These are phyloP conservation scores for Metschnikowia santaceciliae DNA, from an alignment of 805 yeast genomes.

Conservation along the genomic window DNA sequence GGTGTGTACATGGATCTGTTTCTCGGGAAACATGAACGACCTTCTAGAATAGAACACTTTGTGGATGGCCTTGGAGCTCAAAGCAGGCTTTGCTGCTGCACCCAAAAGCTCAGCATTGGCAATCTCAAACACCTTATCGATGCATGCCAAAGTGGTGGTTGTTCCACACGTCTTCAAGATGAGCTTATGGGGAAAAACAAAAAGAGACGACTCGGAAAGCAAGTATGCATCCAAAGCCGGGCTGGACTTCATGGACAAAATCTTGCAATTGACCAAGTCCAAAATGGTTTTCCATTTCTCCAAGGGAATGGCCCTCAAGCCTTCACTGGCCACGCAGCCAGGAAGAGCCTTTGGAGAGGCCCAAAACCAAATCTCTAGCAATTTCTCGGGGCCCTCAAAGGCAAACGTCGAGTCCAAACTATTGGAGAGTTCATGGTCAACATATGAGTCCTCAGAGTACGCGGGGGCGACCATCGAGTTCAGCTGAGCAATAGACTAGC, in stretches of 20 bases:
- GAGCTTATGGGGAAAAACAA: slow-evolving; percentile 81
- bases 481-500: neutral
- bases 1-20: slow-evolving; percentile 74
- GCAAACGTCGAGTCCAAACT: slow-evolving; percentile 85
- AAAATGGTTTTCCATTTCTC: slow-evolving; percentile 67
- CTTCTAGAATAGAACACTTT: slow-evolving; percentile 87
- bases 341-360: slow-evolving; percentile 43
- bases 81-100: slow-evolving; percentile 2
- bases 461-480: slow-evolving; percentile 41
- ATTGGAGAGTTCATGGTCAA: slow-evolving; percentile 77
- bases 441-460: slow-evolving; percentile 43
- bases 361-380: slow-evolving; percentile 86
- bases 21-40: slow-evolving; percentile 87
- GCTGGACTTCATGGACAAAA: slow-evolving; percentile 73
- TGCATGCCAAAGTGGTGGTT: slow-evolving; percentile 80
- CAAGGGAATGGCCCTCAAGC: slow-evolving; percentile 61
- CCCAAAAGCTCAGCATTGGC: slow-evolving; percentile 18
- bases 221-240: slow-evolving; percentile 73
- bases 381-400: slow-evolving; percentile 96
- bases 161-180: slow-evolving; percentile 95
- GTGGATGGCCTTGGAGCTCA: slow-evolving; percentile 42
- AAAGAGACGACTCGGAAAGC: slow-evolving; percentile 83
- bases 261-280: slow-evolving; percentile 82
- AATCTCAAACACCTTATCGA: slow-evolving; percentile 56
- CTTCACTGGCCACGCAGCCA: slow-evolving; percentile 35